These are phyloP conservation scores for Kodamaea sagamina DNA, from an alignment of 805 yeast genomes.

Conservation along the genomic window DNA sequence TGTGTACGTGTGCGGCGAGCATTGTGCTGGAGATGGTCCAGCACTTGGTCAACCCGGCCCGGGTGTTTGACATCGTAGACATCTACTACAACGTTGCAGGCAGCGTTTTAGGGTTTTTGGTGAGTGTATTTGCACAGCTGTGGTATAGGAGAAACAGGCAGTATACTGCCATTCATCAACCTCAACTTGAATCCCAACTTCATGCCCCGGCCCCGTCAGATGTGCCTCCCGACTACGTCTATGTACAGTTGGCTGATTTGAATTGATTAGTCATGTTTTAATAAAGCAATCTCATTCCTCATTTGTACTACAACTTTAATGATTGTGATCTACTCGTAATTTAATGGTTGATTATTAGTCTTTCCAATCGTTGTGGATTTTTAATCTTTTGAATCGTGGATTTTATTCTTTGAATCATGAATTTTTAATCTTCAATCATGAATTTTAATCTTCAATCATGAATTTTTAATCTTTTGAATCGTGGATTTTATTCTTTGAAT, in stretches of 20 bases:
- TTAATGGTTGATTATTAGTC: too few species aligned
- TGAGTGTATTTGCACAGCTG: slow-evolving; percentile 1
- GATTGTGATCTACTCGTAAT: too few species aligned
- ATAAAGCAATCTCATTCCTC: too few species aligned
- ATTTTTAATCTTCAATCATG: too few species aligned
- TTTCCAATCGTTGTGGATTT: too few species aligned
- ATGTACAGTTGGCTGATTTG: slow-evolving; percentile 8
- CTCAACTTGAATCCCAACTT: too few species aligned
- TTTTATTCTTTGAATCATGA: too few species aligned
- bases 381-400: too few species aligned
- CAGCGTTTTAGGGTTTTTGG: slow-evolving; percentile 28
- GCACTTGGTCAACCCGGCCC: slow-evolving; percentile 42
- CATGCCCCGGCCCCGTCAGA: slow-evolving; percentile 3
- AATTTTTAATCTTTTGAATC: too few species aligned
- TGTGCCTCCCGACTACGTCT: slow-evolving; percentile 5
- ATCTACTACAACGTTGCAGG: slow-evolving; percentile 41
- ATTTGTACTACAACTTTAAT: too few species aligned
- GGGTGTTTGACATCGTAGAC: slow-evolving; percentile 53
- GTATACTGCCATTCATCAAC: not conserved
- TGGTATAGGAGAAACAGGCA: not conserved
- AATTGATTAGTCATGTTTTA: not conserved
- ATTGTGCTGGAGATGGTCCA: slow-evolving; percentile 56
- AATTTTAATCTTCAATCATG: too few species aligned
- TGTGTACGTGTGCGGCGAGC: slow-evolving; percentile 51
- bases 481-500: too few species aligned